These are phyloP conservation scores for Dothistroma pini DNA, from an alignment of 2,329 filamentous ascomycete species.

Conservation along the genomic window DNA sequence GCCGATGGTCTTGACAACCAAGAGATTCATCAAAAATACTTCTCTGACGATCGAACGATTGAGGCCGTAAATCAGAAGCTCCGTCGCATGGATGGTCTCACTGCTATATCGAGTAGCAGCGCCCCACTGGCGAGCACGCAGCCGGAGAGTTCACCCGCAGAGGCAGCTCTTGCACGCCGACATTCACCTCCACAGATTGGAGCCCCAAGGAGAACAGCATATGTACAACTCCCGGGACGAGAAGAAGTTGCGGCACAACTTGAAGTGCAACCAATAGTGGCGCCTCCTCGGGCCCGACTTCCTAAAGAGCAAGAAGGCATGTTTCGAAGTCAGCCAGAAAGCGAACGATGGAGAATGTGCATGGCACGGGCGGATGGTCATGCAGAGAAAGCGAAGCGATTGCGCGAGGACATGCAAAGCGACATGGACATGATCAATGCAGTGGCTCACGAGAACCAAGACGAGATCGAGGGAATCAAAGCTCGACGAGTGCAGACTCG, in stretches of 20 bases:
- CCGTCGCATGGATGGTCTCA: not conserved
- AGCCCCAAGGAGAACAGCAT: not conserved
- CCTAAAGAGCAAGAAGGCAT: not conserved
- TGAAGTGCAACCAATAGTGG: not conserved
- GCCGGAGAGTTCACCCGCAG: not conserved
- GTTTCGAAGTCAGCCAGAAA: not conserved
- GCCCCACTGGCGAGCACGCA: not conserved
- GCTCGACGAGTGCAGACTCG: not conserved
- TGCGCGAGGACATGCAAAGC: not conserved
- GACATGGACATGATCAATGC: constrained; percentile 6
- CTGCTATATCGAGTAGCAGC: not conserved
- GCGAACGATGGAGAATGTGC: not conserved
- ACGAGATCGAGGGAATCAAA: constrained; percentile 5
- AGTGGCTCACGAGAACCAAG: not conserved
- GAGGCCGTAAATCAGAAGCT: not conserved
- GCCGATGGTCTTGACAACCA: not conserved
- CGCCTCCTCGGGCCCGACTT: not conserved
- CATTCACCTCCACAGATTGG: not conserved
- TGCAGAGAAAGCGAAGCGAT: not conserved
- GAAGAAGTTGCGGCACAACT: not conserved
- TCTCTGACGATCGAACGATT: not conserved
- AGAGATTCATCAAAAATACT: not conserved
- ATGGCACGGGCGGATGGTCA: not conserved
- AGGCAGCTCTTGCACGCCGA: not conserved
- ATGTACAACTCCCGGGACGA: not conserved